phyloP scores from a whole-genome alignment of 352 stramenopile species.

The Thraustotheca clavata region DNA sequence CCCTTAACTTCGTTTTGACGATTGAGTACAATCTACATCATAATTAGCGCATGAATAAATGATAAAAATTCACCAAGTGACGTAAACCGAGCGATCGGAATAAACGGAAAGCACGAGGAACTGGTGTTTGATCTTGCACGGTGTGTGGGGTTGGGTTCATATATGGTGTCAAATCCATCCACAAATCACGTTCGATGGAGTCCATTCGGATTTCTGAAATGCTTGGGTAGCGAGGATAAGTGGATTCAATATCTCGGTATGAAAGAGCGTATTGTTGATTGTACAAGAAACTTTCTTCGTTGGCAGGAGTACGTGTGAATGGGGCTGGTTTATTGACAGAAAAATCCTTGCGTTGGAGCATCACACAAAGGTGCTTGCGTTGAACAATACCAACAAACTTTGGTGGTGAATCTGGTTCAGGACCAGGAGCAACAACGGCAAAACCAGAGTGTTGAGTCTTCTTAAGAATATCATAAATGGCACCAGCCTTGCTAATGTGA shows the following conservation, averaged over 20 bases:
- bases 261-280: constrained; percentile 82
- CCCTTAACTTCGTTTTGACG: constrained; percentile 82
- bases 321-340: constrained; percentile 65
- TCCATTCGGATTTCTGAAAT: constrained; percentile 86
- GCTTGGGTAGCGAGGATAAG: constrained; percentile 71
- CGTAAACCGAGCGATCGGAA: constrained; percentile 96
- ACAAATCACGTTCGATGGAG: constrained; percentile 79
- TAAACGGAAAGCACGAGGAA: constrained; percentile 93
- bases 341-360: constrained; percentile 82
- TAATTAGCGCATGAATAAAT: background rate
- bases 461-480: constrained; percentile 72
- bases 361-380: constrained; percentile 60
- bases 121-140: constrained; percentile 91
- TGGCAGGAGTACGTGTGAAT: constrained; percentile 65
- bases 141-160: constrained; percentile 95
- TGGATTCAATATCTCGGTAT: constrained; percentile 77
- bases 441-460: constrained; percentile 64
- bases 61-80: constrained; percentile 63
- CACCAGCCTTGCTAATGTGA: constrained; percentile 66
- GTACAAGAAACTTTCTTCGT: constrained; percentile 74
- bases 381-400: constrained; percentile 72
- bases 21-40: constrained; percentile 73
- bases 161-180: constrained; percentile 95
- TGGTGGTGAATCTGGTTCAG: constrained; percentile 31
- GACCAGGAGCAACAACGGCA: constrained; percentile 46